phyloP scores from a whole-genome alignment of 2,329 filamentous ascomycete genomes.

The Hortaea werneckii region DNA sequence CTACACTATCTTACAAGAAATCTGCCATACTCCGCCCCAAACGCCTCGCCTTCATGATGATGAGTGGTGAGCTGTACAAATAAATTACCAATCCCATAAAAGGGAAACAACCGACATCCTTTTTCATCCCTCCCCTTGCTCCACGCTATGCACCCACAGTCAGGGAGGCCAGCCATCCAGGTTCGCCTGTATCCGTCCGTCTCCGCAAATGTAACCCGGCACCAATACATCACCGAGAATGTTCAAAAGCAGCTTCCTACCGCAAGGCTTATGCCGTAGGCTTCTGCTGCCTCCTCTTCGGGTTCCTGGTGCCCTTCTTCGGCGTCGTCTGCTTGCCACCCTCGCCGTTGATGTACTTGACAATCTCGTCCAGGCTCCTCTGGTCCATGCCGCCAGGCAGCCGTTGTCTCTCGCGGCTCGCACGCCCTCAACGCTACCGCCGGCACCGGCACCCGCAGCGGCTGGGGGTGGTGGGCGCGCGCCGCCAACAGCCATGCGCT shows the following conservation, averaged over 20 bases:
- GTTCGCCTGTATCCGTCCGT: not conserved
- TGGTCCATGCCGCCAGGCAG: constrained; percentile 31
- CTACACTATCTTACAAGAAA: too few relatives aligned
- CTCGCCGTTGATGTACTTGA: constrained; percentile 85
- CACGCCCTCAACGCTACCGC: not conserved
- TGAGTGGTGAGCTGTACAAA: constrained; percentile 1
- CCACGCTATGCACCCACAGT: not conserved
- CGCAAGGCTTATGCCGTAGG: not conserved
- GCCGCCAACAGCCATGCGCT: constrained; percentile 44
- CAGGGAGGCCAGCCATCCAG: not conserved
- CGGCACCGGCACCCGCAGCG: not conserved
- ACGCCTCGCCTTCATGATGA: not conserved
- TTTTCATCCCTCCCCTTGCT: not conserved
- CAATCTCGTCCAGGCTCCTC: constrained; percentile 81
- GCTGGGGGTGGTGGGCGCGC: constrained; percentile 54
- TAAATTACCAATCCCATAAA: not conserved
- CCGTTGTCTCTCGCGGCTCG: not conserved
- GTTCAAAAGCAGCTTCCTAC: not conserved
- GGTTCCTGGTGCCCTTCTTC: constrained; percentile 38
- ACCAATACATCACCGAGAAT: not conserved
- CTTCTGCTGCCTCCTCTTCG: constrained; percentile 26
- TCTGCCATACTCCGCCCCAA: too few relatives aligned
- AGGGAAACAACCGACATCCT: not conserved
- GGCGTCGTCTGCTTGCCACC: constrained; percentile 29
- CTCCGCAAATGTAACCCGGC: not conserved